Conservation (phyloP, 345 rosid species). For the Eucalyptus sideroxylon region DNA sequence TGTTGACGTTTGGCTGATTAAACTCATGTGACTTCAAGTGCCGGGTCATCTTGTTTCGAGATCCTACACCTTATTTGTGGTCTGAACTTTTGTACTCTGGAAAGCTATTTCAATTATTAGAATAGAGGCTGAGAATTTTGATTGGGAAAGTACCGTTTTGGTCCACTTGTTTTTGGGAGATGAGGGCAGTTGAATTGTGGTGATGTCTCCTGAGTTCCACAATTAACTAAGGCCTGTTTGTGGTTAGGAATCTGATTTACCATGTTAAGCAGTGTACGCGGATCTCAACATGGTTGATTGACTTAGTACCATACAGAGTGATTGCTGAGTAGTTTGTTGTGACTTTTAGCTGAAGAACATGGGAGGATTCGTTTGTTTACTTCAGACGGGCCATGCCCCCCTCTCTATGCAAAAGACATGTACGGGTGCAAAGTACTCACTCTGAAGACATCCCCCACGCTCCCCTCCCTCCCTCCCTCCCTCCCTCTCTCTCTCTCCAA, state of each 20-base stretch:
- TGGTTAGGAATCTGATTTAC: background rate
- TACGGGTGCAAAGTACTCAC: background rate
- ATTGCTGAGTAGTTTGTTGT: background rate
- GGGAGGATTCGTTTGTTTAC: background rate
- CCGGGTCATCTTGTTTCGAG: background rate
- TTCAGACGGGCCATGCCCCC: background rate
- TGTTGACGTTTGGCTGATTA: background rate
- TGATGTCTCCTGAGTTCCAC: background rate
- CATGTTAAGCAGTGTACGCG: background rate
- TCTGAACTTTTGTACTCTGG: background rate
- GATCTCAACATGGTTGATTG: background rate
- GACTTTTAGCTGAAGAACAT: background rate
- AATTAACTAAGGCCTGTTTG: background rate
- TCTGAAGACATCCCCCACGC: background rate
- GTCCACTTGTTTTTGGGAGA: background rate
- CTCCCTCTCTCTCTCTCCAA: background rate
- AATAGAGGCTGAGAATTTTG: background rate
- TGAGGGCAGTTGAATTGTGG: background rate
- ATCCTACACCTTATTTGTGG: background rate
- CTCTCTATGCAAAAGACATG: background rate
- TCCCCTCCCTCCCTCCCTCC: background rate
- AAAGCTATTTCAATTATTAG: background rate
- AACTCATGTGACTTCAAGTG: background rate
- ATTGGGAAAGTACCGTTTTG: background rate
- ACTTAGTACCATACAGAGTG: background rate